Base-by-base conservation (phyloP, 257 asterid genomes). In the Schizonepeta tenuifolia region DNA sequence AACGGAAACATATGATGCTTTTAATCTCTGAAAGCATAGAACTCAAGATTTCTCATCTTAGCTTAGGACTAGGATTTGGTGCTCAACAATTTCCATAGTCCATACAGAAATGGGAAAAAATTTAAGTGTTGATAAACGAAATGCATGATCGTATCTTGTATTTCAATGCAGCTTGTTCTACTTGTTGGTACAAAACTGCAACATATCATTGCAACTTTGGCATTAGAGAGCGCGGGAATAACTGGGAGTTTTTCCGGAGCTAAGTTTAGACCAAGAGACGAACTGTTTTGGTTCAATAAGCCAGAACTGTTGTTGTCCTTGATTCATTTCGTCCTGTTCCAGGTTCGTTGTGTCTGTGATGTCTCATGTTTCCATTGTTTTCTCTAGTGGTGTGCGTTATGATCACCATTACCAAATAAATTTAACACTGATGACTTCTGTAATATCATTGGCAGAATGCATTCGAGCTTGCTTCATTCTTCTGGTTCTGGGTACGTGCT, bases 401-500 rank as follows among this genome's bases (percentile, higher is more conserved):
- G 46, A 10, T 49, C 35, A 12, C 31, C 31, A 21, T 59, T 79
- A 80, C 89, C 83, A 87, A 75, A 82, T 64, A 84, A 91, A 31
- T 84, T 81, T 65, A 26, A 70, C 49, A 35, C 47, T 38, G 11
- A 67, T 20, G n/a, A 28, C 38, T 63, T 68, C 58, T 35, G 20
- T 20, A 20, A 63, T 55, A 9, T 58, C 44, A 6, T 50, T 79
- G 46, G 82, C 83, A 82, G 86, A 82, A 82, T 21, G 82, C 86
- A 6, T 82, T 82, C 40, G 99, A 95, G 86, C 95, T 95, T 40
- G 97, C 99, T 67, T 95, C 99, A 10, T 92, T 95, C 79, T 95
- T 95, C 83, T 95, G 99, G 99, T 95, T 95, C 83, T 95, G 99
- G 99, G 99, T 95, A 92, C 10, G 65, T 65, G 64, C 61, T 82